Conservation (phyloP, 108 stramenopile species). For the Cylindrotheca fusiformis region DNA sequence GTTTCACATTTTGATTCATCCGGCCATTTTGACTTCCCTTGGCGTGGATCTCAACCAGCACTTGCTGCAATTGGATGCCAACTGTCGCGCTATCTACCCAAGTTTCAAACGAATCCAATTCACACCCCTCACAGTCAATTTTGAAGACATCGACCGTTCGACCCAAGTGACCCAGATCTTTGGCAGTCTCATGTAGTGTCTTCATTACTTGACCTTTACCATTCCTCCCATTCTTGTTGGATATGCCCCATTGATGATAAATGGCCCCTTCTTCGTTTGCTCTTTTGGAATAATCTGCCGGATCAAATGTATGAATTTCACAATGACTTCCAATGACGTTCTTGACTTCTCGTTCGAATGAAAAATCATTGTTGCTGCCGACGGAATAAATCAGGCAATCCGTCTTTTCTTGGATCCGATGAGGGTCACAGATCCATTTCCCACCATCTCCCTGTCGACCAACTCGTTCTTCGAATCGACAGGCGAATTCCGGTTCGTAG, state of each 20-base stretch:
- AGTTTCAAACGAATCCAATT: conserved; percentile 17
- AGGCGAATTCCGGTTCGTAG: conserved; percentile 63
- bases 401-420: conserved; percentile 9
- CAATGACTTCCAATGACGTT: conserved; percentile 20
- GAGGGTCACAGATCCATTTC: conserved; percentile 74
- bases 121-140: conserved; percentile 74
- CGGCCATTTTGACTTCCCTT: neutral
- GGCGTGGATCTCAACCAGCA: conserved; percentile 12
- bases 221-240: conserved; percentile 10
- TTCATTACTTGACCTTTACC: conserved; percentile 26
- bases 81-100: neutral
- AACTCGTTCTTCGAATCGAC: conserved; percentile 52
- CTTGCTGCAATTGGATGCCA: conserved; percentile 4
- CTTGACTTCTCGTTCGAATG: conserved; percentile 26
- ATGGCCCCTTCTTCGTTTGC: conserved; percentile 14
- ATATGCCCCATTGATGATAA: conserved; percentile 59
- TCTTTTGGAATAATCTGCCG: conserved; percentile 14
- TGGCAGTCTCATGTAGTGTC: conserved; percentile 36
- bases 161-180: conserved; percentile 48
- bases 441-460: conserved; percentile 55
- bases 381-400: conserved; percentile 56
- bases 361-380: conserved; percentile 41
- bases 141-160: conserved; percentile 65
- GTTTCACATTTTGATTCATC: neutral
- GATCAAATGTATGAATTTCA: conserved; percentile 70